Evolutionary conservation across 192 early-diverging fungal species (phyloP).

Genomic region (Umbelopsis isabellina): DNA sequence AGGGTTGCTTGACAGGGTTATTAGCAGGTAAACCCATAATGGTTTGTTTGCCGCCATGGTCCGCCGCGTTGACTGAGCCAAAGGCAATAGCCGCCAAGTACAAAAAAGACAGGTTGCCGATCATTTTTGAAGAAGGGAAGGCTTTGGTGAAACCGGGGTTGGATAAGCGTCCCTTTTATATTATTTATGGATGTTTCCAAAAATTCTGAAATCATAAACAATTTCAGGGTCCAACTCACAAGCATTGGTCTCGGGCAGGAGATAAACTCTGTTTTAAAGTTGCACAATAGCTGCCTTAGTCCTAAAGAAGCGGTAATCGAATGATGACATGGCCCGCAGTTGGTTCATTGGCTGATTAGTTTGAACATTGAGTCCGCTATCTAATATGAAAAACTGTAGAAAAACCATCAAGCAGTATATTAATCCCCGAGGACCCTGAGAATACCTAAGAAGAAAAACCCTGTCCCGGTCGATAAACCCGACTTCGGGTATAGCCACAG

Average conservation of each 20-base stretch:
- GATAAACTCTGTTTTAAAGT: constrained; percentile 4
- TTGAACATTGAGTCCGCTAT: no score
- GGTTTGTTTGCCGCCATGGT: neutral
- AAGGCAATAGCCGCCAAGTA: constrained; percentile 22
- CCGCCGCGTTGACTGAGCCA: constrained; percentile 18
- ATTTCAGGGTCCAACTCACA: neutral
- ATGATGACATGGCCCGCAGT: neutral
- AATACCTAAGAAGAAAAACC: neutral
- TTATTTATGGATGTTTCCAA: neutral
- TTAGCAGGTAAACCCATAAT: constrained; percentile 27
- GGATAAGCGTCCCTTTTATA: neutral
- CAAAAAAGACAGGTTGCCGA: constrained; percentile 16
- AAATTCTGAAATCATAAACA: neutral
- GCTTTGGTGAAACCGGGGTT: neutral
- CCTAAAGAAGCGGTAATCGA: neutral
- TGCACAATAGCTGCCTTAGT: no score
- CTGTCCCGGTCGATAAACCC: neutral
- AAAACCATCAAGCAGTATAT: neutral
- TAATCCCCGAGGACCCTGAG: constrained; percentile 11
- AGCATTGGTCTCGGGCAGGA: neutral
- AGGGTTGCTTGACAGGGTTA: constrained; percentile 42
- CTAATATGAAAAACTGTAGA: no score
- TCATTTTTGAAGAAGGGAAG: neutral
- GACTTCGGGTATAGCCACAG: neutral
- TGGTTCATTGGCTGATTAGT: no score